Evolutionary conservation across 108 stramenopile genomes (phyloP), one percentile per base, ranked within the genome.

Genomic region (Asterionellopsis glacialis): DNA sequence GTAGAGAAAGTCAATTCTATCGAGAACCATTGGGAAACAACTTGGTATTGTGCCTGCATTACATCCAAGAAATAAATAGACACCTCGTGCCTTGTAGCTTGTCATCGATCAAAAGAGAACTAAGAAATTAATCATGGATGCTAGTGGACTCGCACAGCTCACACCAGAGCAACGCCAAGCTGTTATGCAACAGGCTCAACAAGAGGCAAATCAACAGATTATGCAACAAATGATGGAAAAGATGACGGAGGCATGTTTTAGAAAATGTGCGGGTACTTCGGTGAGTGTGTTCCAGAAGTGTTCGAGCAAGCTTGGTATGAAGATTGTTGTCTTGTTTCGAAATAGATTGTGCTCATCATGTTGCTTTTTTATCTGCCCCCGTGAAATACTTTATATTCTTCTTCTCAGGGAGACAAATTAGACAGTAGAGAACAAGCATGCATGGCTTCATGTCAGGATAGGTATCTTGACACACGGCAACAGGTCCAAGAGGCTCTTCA

Each of bases 141-240:
- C 33, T 7, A 7, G 5, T 33, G 33, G 33, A 33, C 47, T 48
- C 19, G 16, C 2, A 16, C 67, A 79, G 47, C 67, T 91, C 9
- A 82, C 91, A 12, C 82, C 87, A 42, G 73, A 88, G 21, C 91
- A 92, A 60, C 85, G 77, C 14, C 85, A 85, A 39, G 82, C 81
- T 43, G 70, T 92, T 40, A 79, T 92, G 81, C 62, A 76, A 49
- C 83, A 79, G 53, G 91, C 91, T 1, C 82, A 87, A 65, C 79
- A 85, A 56, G 85, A 88, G 55, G 91, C 91, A 26, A 89, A 92
- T 72, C 87, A 88, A 61, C 83, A 79, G 64, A 79, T 92, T 41
- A 92, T 92, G 87, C 74, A 80, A 44, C 67, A 77, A 51, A 89
- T 92, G 91, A 59, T 89, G 45, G 80, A 89, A 66, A 76, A 71